Evolutionary conservation across 2,329 filamentous ascomycete genomes (phyloP), one percentile per base, ranked within the genome.

Genomic region (Ophiostoma sp.): DNA sequence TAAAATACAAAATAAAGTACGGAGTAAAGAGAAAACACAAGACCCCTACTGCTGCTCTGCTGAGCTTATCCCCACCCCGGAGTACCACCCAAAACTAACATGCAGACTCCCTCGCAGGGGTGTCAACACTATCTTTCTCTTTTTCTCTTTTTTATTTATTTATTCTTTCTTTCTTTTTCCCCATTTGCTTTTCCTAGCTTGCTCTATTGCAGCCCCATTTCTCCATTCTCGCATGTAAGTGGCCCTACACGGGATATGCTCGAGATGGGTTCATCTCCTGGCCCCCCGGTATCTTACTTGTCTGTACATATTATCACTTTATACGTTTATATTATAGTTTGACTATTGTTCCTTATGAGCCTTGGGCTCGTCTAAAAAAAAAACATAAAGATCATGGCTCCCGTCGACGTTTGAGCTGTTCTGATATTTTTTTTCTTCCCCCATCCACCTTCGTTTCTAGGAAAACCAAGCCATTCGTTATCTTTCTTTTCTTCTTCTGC

Each of bases 191-290:
- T 15, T 27, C 52, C 52, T 57, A 57, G 52, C 52, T 48, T 5
- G 44, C 44, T 48, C 17, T 57, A 7, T 57, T 27, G 10, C n/a
- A 57, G n/a, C 23, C n/a, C 52, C 52, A 57, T 57, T 15, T 31
- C 52, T 57, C 52, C 52, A 57, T 57, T 27, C 52, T 57, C 52
- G n/a, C n/a, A 27, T 57, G 52, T 57, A 57, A 31, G 52, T 31
- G 52, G 52, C 52, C 44, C 23, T 27, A 4, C 52, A 27, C 52
- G 52, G 23, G n/a, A 57, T 13, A 57, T 57, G 52, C 23, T 57
- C 20, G 23, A 57, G 23, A 57, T 57, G n/a, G 52, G 52, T 57
- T 57, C 52, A 57, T 57, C 23, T 57, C 52, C 52, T 57, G 10
- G 10, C n/a, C n/a, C 44, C 44, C 17, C 36, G 36, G 7, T 39